Conservation (phyloP, 192 early-diverging fungal genomes). For the Entomortierella lignicola region DNA sequence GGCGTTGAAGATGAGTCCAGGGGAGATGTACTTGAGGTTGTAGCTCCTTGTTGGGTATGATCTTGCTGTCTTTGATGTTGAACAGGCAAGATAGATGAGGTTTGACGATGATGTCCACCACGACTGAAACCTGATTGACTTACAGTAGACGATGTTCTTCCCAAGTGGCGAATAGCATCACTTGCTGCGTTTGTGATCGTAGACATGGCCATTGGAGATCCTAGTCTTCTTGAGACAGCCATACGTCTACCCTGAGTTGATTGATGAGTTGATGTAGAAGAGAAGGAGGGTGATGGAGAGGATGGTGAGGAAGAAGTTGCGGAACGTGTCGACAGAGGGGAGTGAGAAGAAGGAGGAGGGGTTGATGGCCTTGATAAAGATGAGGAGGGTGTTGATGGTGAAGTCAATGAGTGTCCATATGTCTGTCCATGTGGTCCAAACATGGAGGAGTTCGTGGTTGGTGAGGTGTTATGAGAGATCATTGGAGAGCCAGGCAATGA, state of each 20-base stretch:
- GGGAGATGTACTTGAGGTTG: background rate
- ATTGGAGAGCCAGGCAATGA: constrained; percentile 61
- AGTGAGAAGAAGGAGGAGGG: constrained; percentile 5
- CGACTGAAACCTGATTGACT: background rate
- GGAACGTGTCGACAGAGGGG: background rate
- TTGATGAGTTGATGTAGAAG: constrained; percentile 5
- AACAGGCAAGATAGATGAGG: constrained; percentile 20
- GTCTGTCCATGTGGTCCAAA: constrained; percentile 6
- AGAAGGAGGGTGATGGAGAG: constrained; percentile 12
- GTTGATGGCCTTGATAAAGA: background rate
- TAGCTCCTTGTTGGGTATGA: constrained; percentile 24
- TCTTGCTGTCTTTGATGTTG: constrained; percentile 19
- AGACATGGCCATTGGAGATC: constrained; percentile 17
- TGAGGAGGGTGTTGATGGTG: constrained; percentile 21
- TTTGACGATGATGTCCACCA: constrained; percentile 25
- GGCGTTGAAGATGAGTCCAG: background rate
- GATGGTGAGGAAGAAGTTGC: constrained; percentile 19
- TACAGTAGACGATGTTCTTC: constrained; percentile 3
- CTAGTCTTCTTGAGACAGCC: constrained; percentile 30
- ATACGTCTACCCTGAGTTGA: constrained; percentile 32
- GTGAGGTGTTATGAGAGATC: background rate
- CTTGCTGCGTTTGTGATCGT: background rate
- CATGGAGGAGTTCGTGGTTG: constrained; percentile 7
- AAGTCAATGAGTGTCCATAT: constrained; percentile 6
- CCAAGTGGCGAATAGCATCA: background rate